A percentile compares a stretch with the other conserved stretches of the same genome.
Evolutionary conservation across 73 alveolate genomes (phyloP).

Genomic region (Paramecium pentaurelia): DNA sequence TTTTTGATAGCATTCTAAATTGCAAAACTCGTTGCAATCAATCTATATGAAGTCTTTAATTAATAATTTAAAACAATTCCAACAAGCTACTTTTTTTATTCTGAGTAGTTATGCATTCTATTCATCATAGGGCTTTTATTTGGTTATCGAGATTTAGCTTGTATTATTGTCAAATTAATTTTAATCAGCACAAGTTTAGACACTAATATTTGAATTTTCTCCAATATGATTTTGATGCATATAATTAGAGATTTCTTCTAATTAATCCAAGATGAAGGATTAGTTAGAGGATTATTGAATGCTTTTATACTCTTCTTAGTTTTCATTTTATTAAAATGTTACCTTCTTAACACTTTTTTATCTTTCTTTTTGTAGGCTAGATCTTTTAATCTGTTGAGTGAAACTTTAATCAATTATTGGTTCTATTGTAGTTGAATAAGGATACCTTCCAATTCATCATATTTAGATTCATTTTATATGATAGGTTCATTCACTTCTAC

Average conservation of each 20-base stretch:
- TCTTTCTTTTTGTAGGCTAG: not conserved
- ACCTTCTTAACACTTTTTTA: not conserved
- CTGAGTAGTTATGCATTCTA: not conserved
- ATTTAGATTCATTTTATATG: not conserved
- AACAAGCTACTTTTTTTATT: slow-evolving; percentile 3
- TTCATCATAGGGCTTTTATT: not conserved
- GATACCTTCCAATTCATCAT: slow-evolving; percentile 15
- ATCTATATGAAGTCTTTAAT: not conserved
- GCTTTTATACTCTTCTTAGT: not conserved
- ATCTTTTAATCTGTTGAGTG: not conserved
- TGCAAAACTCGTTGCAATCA: not conserved
- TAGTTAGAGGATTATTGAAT: not conserved
- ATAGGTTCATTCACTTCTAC: not conserved
- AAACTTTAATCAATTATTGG: not conserved
- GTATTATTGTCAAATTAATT: not conserved
- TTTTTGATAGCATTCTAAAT: not conserved
- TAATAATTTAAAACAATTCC: slow-evolving; percentile 20
- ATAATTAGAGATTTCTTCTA: not conserved
- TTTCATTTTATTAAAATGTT: not conserved
- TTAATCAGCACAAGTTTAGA: not conserved
- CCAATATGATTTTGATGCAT: not conserved
- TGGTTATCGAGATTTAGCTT: not conserved
- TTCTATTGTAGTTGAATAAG: not conserved
- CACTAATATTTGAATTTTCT: not conserved
- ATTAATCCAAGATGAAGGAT: not conserved